Conservation (phyloP, 345 rosid species). For the Gossypium herbaceum region DNA sequence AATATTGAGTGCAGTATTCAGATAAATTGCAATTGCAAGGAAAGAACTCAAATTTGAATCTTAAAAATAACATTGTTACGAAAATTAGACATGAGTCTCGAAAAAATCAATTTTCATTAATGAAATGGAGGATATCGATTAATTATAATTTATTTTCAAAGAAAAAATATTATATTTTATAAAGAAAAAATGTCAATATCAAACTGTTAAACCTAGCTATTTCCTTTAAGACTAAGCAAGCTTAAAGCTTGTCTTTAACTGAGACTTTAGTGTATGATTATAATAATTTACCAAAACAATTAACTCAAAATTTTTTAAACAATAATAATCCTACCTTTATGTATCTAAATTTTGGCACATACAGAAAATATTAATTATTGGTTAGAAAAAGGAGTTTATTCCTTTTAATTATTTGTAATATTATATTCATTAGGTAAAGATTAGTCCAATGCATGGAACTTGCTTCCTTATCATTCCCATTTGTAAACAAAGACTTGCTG, state of each 20-base stretch:
- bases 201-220: not conserved
- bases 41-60: too few species aligned
- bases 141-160: too few species aligned
- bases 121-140: too few species aligned
- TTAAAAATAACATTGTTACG: too few species aligned
- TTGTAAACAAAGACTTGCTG: not conserved
- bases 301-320: not conserved
- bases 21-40: too few species aligned
- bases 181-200: not conserved
- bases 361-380: not conserved
- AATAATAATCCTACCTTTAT: not conserved
- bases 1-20: too few species aligned
- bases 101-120: too few species aligned
- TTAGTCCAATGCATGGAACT: not conserved
- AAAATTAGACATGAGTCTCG: too few species aligned
- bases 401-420: not conserved
- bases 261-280: not conserved
- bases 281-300: not conserved
- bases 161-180: too few species aligned
- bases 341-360: not conserved
- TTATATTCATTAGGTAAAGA: not conserved
- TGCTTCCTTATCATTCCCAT: constrained; percentile 1
- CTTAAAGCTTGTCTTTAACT: not conserved
- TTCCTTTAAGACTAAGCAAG: not conserved
- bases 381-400: not conserved